Percentiles rank a stretch among this genome's conserved stretches.
phyloP scores from a whole-genome alignment of 768 basidiomycete species.

The Mycena kentingensis region DNA sequence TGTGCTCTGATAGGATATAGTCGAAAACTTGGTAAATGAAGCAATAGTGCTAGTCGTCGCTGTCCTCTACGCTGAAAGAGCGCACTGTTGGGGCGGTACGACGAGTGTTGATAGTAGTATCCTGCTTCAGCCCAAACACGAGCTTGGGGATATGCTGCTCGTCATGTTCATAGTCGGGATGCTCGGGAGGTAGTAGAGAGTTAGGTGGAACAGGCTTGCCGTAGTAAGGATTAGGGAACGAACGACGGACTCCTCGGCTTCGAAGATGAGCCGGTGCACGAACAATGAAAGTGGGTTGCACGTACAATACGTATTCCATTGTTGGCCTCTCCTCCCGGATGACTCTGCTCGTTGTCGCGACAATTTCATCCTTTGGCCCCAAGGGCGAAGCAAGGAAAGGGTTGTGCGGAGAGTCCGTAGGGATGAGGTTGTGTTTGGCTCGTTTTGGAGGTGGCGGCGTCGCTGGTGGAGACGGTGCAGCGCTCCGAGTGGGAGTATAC shows the following conservation, averaged over 20 bases:
- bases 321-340: slow-evolving; percentile 42
- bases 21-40: not conserved
- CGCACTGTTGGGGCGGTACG: not conserved
- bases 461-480: not conserved
- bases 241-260: slow-evolving; percentile 51
- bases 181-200: slow-evolving; percentile 43
- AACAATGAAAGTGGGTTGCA: slow-evolving; percentile 5
- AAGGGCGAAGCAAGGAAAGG: slow-evolving; percentile 42
- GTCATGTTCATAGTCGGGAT: slow-evolving; percentile 48
- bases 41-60: not conserved
- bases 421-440: slow-evolving; percentile 14
- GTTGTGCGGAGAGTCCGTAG: slow-evolving; percentile 52
- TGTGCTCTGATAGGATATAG: not conserved
- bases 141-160: not conserved
- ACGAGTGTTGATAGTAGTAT: not conserved
- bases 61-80: no score
- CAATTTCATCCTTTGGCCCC: slow-evolving; percentile 18
- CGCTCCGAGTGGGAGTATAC: not conserved
- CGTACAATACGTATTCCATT: slow-evolving; percentile 54
- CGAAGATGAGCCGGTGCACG: slow-evolving; percentile 1
- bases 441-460: not conserved
- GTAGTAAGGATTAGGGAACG: slow-evolving; percentile 49
- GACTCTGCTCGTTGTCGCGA: slow-evolving; percentile 1
- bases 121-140: not conserved
- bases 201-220: slow-evolving; percentile 31